Conservation (phyloP, 2,329 filamentous ascomycete species). For the Berkeleyomyces rouxiae region DNA sequence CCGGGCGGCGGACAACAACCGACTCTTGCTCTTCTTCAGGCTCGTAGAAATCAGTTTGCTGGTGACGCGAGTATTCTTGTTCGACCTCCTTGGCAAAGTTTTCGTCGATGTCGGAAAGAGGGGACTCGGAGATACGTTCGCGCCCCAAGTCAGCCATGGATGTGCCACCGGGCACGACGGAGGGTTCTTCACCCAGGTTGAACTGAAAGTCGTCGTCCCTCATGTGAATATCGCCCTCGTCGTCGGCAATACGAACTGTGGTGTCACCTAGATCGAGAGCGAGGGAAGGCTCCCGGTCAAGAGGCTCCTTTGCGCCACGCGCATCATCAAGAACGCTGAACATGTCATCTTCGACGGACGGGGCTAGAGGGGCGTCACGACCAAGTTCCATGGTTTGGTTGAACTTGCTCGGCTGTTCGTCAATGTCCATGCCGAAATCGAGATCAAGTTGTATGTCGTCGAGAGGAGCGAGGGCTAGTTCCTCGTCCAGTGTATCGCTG, state of each 20-base stretch:
- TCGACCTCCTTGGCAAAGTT: conserved; percentile 43
- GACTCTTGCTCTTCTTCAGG: conserved; percentile 39
- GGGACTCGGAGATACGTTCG: conserved; percentile 50
- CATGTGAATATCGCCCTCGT: conserved; percentile 48
- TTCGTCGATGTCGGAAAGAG: conserved; percentile 53
- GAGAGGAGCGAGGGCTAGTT: conserved; percentile 35
- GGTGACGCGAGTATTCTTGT: conserved; percentile 35
- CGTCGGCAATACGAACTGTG: conserved; percentile 42
- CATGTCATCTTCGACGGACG: conserved; percentile 53
- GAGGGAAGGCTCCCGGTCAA: conserved; percentile 36
- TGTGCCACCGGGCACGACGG: conserved; percentile 31
- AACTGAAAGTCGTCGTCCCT: conserved; percentile 47
- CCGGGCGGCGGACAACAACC: conserved; percentile 47
- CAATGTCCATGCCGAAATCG: conserved; percentile 58
- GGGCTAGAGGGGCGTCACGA: conserved; percentile 60
- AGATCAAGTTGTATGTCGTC: conserved; percentile 58
- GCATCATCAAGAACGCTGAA: conserved; percentile 45
- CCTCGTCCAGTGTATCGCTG: conserved; percentile 41
- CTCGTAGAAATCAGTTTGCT: conserved; percentile 42
- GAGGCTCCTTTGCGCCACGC: conserved; percentile 32
- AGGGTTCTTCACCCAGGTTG: conserved; percentile 39
- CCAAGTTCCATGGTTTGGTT: conserved; percentile 70
- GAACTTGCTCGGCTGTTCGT: conserved; percentile 38
- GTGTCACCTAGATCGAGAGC: conserved; percentile 38
- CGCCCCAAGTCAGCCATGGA: conserved; percentile 31